Evolutionary conservation across 2,329 filamentous ascomycete species (phyloP).

Genomic region (Fusarium odoratissimum): DNA sequence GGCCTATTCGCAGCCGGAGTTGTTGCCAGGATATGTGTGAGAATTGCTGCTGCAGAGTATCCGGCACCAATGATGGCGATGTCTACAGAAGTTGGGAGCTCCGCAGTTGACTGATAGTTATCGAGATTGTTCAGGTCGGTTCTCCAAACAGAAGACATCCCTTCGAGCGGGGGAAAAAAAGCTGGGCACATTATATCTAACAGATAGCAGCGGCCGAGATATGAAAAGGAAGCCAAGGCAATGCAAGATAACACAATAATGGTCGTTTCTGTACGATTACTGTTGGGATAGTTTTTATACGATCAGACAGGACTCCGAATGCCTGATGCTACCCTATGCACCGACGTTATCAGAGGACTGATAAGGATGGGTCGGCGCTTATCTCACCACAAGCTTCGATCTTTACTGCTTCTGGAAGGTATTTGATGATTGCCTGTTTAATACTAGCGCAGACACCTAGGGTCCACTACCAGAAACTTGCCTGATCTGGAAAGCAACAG

Average conservation of each 20-base stretch:
- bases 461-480: neutral
- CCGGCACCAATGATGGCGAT: neutral
- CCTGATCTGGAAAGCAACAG: neutral
- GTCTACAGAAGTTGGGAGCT: fast-evolving
- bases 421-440: neutral
- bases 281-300: neutral
- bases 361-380: neutral
- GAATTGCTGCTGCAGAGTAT: neutral
- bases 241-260: neutral
- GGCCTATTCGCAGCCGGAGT: fast-evolving
- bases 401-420: neutral
- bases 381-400: fast-evolving
- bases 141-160: neutral
- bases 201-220: fast-evolving
- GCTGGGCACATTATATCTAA: fast-evolving
- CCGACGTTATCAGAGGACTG: fast-evolving
- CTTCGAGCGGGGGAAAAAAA: fast-evolving
- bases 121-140: neutral
- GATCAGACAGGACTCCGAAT: neutral
- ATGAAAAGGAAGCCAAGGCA: fast-evolving
- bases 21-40: neutral
- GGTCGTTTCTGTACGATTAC: fast-evolving
- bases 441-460: neutral
- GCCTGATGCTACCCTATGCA: fast-evolving
- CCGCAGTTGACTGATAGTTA: fast-evolving